A percentile compares a stretch with the other conserved stretches of the same genome.
Conservation (phyloP, 2,329 filamentous ascomycete species). For the Diaporthe velutina region DNA sequence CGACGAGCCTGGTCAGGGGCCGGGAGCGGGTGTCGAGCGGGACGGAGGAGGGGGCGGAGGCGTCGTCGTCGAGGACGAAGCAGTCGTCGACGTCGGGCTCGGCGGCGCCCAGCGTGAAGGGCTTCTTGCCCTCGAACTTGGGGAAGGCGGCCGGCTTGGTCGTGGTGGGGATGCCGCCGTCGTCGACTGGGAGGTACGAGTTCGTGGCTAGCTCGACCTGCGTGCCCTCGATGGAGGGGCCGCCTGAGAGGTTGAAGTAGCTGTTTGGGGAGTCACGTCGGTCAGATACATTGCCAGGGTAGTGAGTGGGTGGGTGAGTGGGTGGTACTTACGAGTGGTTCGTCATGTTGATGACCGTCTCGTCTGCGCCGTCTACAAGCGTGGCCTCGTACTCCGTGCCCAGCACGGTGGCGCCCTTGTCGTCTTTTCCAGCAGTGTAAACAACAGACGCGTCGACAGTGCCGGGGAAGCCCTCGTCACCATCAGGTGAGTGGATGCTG, state of each 20-base stretch:
- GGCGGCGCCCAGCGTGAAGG: conserved; percentile 79
- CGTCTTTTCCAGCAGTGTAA: conserved; percentile 80
- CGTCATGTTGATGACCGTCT: conserved; percentile 92
- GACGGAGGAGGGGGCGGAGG: conserved; percentile 66
- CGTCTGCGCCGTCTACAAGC: conserved; percentile 82
- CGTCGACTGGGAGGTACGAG: conserved; percentile 80
- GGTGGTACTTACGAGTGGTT: conserved; percentile 82
- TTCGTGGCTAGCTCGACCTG: conserved; percentile 75
- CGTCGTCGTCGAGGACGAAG: conserved; percentile 81
- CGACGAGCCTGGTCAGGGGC: conserved; percentile 76
- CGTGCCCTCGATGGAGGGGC: conserved; percentile 66
- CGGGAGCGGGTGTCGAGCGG: conserved; percentile 74
- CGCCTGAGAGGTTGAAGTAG: conserved; percentile 75
- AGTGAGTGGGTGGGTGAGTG: not conserved
- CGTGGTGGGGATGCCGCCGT: conserved; percentile 78
- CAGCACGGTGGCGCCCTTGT: conserved; percentile 73
- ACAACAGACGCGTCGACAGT: conserved; percentile 82
- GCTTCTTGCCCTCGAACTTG: conserved; percentile 72
- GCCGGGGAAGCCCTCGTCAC: conserved; percentile 92
- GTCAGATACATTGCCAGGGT: not conserved
- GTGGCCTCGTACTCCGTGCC: conserved; percentile 92
- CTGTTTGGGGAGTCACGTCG: conserved; percentile 46
- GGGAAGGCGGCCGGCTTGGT: conserved; percentile 74
- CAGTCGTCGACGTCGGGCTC: conserved; percentile 90
- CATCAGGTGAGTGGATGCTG: conserved; percentile 77